Percentiles rank a stretch among this genome's conserved stretches.
Conservation (phyloP, 2,329 filamentous ascomycete genomes). For the Juglanconis sp. region DNA sequence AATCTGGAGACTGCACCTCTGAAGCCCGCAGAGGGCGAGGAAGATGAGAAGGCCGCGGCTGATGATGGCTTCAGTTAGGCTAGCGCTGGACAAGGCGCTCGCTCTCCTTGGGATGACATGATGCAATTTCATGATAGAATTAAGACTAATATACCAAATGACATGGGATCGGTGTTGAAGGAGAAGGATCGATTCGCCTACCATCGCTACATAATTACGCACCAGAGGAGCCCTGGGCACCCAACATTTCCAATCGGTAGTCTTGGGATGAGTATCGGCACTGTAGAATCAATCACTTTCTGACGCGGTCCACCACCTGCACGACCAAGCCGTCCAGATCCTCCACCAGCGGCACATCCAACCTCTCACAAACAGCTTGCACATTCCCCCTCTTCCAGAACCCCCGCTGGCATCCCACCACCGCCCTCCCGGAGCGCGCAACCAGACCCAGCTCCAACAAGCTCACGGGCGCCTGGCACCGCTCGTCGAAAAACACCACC, state of each 20-base stretch:
- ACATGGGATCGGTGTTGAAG: not conserved
- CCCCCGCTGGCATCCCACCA: constrained; percentile 50
- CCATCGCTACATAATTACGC: not conserved
- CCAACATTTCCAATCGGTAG: too few relatives aligned
- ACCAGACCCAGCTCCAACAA: constrained; percentile 60
- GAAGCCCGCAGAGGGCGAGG: constrained; percentile 15
- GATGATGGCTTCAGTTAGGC: constrained; percentile 28
- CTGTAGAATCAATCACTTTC: not conserved
- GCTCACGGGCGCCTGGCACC: constrained; percentile 52
- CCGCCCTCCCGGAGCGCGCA: constrained; percentile 37
- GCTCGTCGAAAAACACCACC: constrained; percentile 53
- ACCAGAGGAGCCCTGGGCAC: not conserved
- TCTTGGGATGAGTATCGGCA: not conserved
- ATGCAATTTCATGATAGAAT: constrained; percentile 16
- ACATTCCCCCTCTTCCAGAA: constrained; percentile 63
- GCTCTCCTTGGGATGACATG: not conserved
- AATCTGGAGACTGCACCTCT: constrained; percentile 32
- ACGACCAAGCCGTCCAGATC: constrained; percentile 36
- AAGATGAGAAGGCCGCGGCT: not conserved
- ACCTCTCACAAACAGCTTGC: constrained; percentile 50
- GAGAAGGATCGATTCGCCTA: too few relatives aligned
- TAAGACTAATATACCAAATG: constrained; percentile 6
- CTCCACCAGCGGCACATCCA: constrained; percentile 41
- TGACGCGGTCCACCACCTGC: not conserved
- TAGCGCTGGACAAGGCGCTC: not conserved